phyloP scores from a whole-genome alignment of 257 asterid species.

The Solanum bukasovii region DNA sequence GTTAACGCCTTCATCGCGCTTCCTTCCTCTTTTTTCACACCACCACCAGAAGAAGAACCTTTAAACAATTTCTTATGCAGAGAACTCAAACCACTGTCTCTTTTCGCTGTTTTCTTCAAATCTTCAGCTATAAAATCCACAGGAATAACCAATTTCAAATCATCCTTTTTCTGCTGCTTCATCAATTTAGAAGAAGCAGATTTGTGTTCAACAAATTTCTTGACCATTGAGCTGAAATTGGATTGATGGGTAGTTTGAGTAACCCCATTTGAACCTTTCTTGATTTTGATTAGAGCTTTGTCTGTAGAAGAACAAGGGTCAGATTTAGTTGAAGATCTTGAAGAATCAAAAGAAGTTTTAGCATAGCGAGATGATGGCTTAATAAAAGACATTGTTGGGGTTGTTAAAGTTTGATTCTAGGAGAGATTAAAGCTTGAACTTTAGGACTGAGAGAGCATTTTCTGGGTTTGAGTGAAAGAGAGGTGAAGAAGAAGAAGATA shows the following conservation, averaged over 20 bases:
- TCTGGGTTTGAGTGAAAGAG: not conserved
- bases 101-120: conserved; percentile 54
- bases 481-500: not conserved
- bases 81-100: conserved; percentile 38
- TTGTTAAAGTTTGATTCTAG: not conserved
- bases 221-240: conserved; percentile 63
- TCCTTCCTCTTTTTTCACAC: conserved; percentile 38
- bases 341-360: conserved; percentile 16
- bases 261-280: not conserved
- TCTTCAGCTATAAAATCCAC: conserved; percentile 61
- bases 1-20: conserved; percentile 70
- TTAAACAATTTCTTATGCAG: conserved; percentile 79
- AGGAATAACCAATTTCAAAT: conserved; percentile 30
- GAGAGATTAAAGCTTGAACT: not conserved
- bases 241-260: not conserved
- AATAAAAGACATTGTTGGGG: conserved; percentile 50
- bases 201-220: conserved; percentile 57
- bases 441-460: not conserved
- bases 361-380: conserved; percentile 69
- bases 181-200: not conserved
- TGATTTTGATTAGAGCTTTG: not conserved
- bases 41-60: conserved; percentile 12
- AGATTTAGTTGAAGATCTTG: conserved; percentile 52
- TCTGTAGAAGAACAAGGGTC: conserved; percentile 79
- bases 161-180: conserved; percentile 23